These are phyloP conservation scores for Trifolium pratense DNA, from an alignment of 306 rosid genomes.

Conservation along the genomic window DNA sequence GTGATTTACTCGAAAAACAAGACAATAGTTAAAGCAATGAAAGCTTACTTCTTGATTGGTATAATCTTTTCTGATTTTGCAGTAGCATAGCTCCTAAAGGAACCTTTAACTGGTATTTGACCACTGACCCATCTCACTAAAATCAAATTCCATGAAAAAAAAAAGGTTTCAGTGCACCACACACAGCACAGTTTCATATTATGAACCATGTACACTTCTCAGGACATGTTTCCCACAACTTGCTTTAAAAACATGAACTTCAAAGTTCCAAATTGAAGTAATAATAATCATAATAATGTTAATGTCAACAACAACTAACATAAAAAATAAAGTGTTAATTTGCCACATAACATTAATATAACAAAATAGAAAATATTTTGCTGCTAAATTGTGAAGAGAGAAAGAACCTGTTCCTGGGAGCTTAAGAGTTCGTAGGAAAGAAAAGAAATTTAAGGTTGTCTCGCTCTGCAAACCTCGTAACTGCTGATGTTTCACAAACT, in stretches of 20 bases:
- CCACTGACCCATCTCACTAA: constrained; percentile 53
- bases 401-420: constrained; percentile 21
- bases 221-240: not conserved
- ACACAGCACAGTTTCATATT: not conserved
- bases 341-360: too few relatives aligned
- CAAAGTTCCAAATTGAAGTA: not conserved
- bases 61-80: constrained; percentile 57
- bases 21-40: constrained; percentile 13
- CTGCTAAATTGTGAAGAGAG: not conserved
- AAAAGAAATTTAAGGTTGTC: constrained; percentile 41
- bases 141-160: constrained; percentile 27
- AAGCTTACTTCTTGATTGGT: constrained; percentile 63
- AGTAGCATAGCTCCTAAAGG: constrained; percentile 57
- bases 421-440: constrained; percentile 37
- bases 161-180: not conserved
- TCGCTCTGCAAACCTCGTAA: constrained; percentile 38
- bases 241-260: constrained; percentile 1
- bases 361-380: not conserved
- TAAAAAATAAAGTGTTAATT: too few relatives aligned
- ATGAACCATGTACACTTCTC: too few relatives aligned
- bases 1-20: not conserved
- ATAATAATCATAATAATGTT: not conserved
- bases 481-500: constrained; percentile 58
- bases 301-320: not conserved
- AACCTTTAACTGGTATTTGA: constrained; percentile 40